A percentile compares a stretch with the other conserved stretches of the same genome.
Conservation (phyloP, 495 filamentous ascomycete species). For the Penicillium silybi region DNA sequence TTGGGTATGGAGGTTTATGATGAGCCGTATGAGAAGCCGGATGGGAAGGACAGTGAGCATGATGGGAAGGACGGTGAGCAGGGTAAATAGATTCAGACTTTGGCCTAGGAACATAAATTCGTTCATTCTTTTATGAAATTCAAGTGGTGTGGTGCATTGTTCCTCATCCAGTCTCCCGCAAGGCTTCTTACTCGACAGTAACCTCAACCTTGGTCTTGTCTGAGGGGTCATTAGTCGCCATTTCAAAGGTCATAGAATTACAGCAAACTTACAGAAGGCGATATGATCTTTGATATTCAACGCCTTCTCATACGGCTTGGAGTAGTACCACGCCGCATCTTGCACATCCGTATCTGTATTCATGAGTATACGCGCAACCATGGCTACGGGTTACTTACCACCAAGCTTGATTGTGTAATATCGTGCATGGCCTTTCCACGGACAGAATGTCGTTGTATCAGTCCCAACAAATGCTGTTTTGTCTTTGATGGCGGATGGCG, state of each 20-base stretch:
- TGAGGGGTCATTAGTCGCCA: not conserved
- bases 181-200: conserved; percentile 3
- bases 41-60: not conserved
- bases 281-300: conserved; percentile 58
- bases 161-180: not conserved
- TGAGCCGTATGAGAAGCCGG: conserved; percentile 15
- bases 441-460: conserved; percentile 52
- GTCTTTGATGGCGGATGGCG: conserved; percentile 34
- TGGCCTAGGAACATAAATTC: not conserved
- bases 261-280: conserved; percentile 58
- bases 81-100: not conserved
- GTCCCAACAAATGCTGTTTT: conserved; percentile 44
- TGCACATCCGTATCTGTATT: conserved; percentile 44
- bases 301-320: conserved; percentile 53
- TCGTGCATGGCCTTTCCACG: conserved; percentile 66
- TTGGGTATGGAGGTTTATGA: conserved; percentile 28
- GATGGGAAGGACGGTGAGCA: too few species aligned
- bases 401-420: conserved; percentile 63
- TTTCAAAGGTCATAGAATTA: not conserved
- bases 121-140: not conserved
- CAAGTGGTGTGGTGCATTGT: too few species aligned
- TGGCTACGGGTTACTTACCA: conserved; percentile 31
- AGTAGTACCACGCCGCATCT: conserved; percentile 69
- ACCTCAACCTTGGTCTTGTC: conserved; percentile 16
- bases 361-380: not conserved